These are phyloP conservation scores for Cadophora gregata DNA, from an alignment of 2,329 filamentous ascomycete species.

Conservation along the genomic window DNA sequence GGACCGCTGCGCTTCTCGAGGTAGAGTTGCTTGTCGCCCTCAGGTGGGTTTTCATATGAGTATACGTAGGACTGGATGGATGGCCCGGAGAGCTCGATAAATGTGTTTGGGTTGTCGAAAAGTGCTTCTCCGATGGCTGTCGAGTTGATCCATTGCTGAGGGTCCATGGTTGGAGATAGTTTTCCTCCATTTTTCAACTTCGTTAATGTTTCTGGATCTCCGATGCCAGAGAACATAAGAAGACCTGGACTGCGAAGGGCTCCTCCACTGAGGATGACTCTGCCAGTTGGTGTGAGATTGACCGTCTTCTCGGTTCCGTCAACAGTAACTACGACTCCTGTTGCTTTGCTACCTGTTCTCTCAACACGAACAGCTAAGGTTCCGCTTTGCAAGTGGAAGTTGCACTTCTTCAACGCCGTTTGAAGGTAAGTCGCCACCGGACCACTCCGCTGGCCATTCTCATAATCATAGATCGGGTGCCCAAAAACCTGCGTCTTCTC, in stretches of 20 bases:
- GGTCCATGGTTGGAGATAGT: slow-evolving; percentile 42
- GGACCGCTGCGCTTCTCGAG: slow-evolving; percentile 55
- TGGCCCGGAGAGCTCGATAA: slow-evolving; percentile 53
- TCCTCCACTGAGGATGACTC: slow-evolving; percentile 56
- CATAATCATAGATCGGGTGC: slow-evolving; percentile 54
- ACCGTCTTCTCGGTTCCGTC: slow-evolving; percentile 40
- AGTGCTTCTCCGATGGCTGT: slow-evolving; percentile 55
- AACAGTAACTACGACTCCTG: slow-evolving; percentile 48
- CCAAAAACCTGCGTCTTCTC: slow-evolving; percentile 56
- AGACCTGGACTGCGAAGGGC: slow-evolving; percentile 58
- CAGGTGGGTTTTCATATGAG: slow-evolving; percentile 51
- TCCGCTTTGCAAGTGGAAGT: slow-evolving; percentile 53
- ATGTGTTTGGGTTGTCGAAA: slow-evolving; percentile 63
- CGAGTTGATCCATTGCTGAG: slow-evolving; percentile 55
- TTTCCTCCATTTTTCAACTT: slow-evolving; percentile 47
- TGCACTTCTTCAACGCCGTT: slow-evolving; percentile 48
- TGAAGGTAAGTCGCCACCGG: slow-evolving; percentile 57
- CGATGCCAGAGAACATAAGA: slow-evolving; percentile 58
- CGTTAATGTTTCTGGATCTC: slow-evolving; percentile 43
- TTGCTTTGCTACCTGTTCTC: slow-evolving; percentile 48
- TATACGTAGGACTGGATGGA: slow-evolving; percentile 54
- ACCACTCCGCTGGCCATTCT: slow-evolving; percentile 55
- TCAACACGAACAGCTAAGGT: slow-evolving; percentile 53
- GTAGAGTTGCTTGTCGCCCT: slow-evolving; percentile 53
- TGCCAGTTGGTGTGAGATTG: slow-evolving; percentile 31